Conservation (phyloP, 2,329 filamentous ascomycete genomes). For the Chaetomium olivaceum region DNA sequence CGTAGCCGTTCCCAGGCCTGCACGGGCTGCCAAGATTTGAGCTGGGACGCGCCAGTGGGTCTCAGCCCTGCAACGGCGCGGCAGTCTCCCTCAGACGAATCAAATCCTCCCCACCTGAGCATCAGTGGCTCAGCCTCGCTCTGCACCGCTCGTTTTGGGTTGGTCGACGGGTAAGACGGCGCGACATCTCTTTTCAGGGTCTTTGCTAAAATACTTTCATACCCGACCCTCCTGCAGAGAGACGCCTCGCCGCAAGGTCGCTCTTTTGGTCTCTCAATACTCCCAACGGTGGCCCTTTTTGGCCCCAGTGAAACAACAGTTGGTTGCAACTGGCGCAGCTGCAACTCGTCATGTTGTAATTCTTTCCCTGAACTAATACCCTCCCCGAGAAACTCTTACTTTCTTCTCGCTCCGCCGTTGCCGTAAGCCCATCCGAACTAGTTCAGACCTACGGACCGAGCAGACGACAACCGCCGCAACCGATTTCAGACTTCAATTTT, state of each 20-base stretch:
- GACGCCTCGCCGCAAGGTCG: slow-evolving; percentile 10
- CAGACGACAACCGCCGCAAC: not conserved
- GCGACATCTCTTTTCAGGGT: not conserved
- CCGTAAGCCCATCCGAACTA: not conserved
- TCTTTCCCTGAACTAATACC: not conserved
- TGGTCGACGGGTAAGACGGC: slow-evolving; percentile 9
- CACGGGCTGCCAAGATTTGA: not conserved
- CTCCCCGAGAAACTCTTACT: not conserved
- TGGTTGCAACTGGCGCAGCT: slow-evolving; percentile 1
- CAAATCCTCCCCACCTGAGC: not conserved
- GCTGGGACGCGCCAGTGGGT: not conserved
- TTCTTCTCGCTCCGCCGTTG: not conserved
- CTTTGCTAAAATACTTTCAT: slow-evolving; percentile 8
- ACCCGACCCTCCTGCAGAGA: not conserved
- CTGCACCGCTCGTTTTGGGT: slow-evolving; percentile 8
- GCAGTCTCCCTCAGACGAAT: slow-evolving; percentile 12
- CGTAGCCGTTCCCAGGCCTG: not conserved
- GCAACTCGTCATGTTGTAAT: slow-evolving; percentile 6
- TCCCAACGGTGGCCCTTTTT: slow-evolving; percentile 1
- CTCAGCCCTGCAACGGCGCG: slow-evolving; percentile 14
- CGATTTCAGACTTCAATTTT: not conserved
- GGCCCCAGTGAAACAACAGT: not conserved
- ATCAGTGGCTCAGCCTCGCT: slow-evolving; percentile 23
- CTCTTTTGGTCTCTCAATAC: not conserved
- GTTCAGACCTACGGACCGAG: not conserved